Evolutionary conservation across 2,329 filamentous ascomycete genomes (phyloP), one percentile per base, ranked within the genome.

Genomic region (Botrytis fabae): DNA sequence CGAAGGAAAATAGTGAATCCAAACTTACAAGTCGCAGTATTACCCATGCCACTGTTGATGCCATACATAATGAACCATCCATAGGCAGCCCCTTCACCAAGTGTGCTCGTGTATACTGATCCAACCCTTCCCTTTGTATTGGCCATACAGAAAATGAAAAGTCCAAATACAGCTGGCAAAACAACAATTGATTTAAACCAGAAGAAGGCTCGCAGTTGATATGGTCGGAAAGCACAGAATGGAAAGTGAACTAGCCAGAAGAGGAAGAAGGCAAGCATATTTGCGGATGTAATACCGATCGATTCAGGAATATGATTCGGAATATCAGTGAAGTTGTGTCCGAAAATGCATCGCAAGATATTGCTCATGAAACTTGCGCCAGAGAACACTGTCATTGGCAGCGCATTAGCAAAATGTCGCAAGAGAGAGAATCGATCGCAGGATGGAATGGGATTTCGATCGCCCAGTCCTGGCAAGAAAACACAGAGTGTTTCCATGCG

Each of bases 241-340:
- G 81, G 87, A 22, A 89, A 80, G 75, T 88, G 86, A 0, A 87
- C 78, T 0, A 86, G 79, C 86, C 86, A 88, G 79, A 87, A 89
- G 32, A 89, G 76, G 78, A 89, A 85, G 76, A 88, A 88, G 20
- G 83, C 83, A 6, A 83, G 80, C 80, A 84, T 83, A 54, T 80
- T 80, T 57, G 73, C 71, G n/a, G 80, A 82, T 20, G 82, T 83
- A 74, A 84, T 83, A 40, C 82, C 82, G 14, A 82, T 78, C 40
- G 77, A 82, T 6, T 72, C 78, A 1, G 82, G 82, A 60, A 84
- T 81, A 64, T 78, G 76, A 71, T 83, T 82, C 1, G 82, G 82
- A 54, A 84, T 83, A 73, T 82, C 54, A n/a, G 70, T 72, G 54
- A 72, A 72, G 25, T 72, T 72, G 42, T 72, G 70, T 48, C 70